Evolutionary conservation across 495 filamentous ascomycete genomes (phyloP).

Genomic region (Bryoglossum gracile): DNA sequence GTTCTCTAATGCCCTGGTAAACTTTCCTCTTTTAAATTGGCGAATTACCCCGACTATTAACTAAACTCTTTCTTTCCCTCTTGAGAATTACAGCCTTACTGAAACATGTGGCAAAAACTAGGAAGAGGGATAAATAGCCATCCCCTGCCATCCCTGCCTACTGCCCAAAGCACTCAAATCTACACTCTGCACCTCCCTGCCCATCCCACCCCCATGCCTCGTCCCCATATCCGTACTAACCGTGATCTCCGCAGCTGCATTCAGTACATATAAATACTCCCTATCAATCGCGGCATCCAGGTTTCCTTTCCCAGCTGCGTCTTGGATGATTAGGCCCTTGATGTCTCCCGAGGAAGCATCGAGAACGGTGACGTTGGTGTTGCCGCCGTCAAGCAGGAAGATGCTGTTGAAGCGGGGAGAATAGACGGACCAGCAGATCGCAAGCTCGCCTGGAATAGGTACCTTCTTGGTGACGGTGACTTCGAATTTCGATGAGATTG

Average conservation of each 20-base stretch:
- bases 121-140: constrained; percentile 22
- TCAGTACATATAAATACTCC: constrained; percentile 24
- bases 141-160: constrained; percentile 20
- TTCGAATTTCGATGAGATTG: constrained; percentile 11
- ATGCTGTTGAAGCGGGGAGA: constrained; percentile 16
- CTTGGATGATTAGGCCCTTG: constrained; percentile 6
- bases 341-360: constrained; percentile 16
- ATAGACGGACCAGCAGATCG: constrained; percentile 27
- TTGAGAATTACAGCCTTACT: neutral
- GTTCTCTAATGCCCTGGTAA: too few relatives aligned
- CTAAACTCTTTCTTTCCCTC: neutral
- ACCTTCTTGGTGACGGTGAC: constrained; percentile 20
- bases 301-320: constrained; percentile 9
- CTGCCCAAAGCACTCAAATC: constrained; percentile 21
- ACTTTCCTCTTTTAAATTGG: too few relatives aligned
- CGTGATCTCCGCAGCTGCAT: constrained; percentile 8
- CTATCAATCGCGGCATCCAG: constrained; percentile 18
- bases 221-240: constrained; percentile 10
- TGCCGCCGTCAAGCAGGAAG: constrained; percentile 22
- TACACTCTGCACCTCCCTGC: constrained; percentile 20
- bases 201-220: constrained; percentile 7
- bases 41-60: neutral
- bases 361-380: constrained; percentile 18
- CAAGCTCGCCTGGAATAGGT: constrained; percentile 17
- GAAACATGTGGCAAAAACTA: neutral